These are phyloP conservation scores for Sophora flavescens DNA, from an alignment of 306 rosid genomes.

Conservation along the genomic window DNA sequence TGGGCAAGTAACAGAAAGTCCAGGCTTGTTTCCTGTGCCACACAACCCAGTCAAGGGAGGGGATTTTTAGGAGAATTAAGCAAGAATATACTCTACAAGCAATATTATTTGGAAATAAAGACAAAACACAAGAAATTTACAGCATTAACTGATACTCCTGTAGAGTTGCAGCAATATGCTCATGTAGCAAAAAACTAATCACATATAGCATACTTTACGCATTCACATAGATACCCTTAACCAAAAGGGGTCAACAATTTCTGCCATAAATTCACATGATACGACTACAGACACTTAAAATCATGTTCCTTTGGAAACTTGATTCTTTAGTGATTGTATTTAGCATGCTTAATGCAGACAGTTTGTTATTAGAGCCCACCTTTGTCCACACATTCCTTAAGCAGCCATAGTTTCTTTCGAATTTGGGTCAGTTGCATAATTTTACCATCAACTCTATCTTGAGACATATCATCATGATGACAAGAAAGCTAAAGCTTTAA, in stretches of 20 bases:
- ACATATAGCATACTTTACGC: conserved; percentile 1
- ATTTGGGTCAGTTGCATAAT: conserved; percentile 11
- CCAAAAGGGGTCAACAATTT: conserved; percentile 5
- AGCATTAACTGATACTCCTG: conserved; percentile 17
- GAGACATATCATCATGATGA: conserved; percentile 14
- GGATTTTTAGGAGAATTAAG: neutral
- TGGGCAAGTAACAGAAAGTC: conserved; percentile 79
- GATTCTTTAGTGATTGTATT: conserved; percentile 13
- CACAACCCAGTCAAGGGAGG: conserved; percentile 38
- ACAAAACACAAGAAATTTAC: conserved; percentile 10
- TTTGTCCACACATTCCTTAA: conserved; percentile 6
- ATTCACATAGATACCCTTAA: conserved; percentile 3
- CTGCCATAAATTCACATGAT: conserved; percentile 23
- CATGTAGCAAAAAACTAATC: neutral
- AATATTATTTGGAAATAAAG: conserved; percentile 31
- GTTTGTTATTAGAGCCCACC: conserved; percentile 27
- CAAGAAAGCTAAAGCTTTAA: conserved; percentile 32
- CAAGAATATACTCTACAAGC: conserved; percentile 26
- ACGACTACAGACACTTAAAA: conserved; percentile 22
- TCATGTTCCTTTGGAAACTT: conserved; percentile 5
- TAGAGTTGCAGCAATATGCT: conserved; percentile 27
- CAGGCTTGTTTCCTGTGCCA: conserved; percentile 76
- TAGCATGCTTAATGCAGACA: conserved; percentile 25
- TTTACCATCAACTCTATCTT: conserved; percentile 15
- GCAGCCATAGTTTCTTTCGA: conserved; percentile 1